phyloP scores from a whole-genome alignment of 495 filamentous ascomycete genomes.

The Podospora conica region DNA sequence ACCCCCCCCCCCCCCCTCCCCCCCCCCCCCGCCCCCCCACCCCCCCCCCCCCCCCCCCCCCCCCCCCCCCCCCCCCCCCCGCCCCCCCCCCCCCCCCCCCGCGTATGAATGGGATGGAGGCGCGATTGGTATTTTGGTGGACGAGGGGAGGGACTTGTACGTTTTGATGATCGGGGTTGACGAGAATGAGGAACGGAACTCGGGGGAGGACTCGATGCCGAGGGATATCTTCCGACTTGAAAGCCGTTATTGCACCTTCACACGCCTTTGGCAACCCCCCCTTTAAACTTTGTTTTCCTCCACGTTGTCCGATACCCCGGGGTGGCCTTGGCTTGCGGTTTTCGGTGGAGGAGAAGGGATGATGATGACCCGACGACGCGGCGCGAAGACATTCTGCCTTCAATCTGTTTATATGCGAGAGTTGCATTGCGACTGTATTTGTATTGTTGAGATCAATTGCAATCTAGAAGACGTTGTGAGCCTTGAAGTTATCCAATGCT shows the following conservation, averaged over 20 bases:
- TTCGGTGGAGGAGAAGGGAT: background rate
- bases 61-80: too few relatives aligned
- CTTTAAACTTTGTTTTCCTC: background rate
- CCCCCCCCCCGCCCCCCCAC: too few relatives aligned
- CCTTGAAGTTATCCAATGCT: background rate
- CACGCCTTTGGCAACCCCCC: background rate
- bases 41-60: too few relatives aligned
- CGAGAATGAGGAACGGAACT: background rate
- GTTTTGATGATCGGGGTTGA: background rate
- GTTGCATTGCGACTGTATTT: background rate
- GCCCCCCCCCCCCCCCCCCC: too few relatives aligned
- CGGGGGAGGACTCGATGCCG: too few relatives aligned
- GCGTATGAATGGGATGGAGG: too few relatives aligned
- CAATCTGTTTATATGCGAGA: too few relatives aligned
- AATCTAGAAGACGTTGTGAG: background rate
- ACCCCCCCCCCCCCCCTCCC: too few relatives aligned
- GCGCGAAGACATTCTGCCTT: too few relatives aligned
- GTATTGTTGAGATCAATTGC: background rate
- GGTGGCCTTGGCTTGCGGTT: background rate
- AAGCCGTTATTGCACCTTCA: background rate
- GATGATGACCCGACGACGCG: background rate
- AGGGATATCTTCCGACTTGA: background rate
- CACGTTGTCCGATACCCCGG: background rate
- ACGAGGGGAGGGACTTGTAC: background rate
- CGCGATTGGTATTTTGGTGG: background rate